Evolutionary conservation across 2,329 filamentous ascomycete genomes (phyloP).

Genomic region (Talaromyces amestolkiae): DNA sequence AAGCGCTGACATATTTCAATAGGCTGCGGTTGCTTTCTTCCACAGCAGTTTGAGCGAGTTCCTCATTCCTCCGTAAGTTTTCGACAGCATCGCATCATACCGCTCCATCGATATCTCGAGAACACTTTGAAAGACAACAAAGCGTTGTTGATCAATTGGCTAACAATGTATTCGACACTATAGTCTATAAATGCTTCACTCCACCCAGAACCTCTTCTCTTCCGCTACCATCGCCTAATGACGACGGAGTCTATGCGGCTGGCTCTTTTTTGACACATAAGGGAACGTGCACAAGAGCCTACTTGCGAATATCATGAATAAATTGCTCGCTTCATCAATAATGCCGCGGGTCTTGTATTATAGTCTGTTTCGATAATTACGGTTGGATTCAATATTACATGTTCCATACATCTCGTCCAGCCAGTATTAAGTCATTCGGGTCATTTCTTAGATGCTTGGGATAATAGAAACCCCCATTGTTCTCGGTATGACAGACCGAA

Average conservation of each 20-base stretch:
- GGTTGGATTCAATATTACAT: not conserved
- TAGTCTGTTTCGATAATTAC: conserved; percentile 8
- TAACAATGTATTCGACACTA: not conserved
- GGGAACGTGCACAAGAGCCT: not conserved
- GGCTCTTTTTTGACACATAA: not conserved
- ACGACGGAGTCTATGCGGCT: not conserved
- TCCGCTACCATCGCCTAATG: not conserved
- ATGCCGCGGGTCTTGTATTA: not conserved
- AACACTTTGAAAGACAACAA: not conserved
- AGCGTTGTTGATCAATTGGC: not conserved
- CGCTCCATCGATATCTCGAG: too few relatives aligned
- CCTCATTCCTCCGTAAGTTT: conserved; percentile 60
- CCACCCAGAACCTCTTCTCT: not conserved
- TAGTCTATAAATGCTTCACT: conserved; percentile 9
- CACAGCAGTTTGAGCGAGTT: conserved; percentile 66
- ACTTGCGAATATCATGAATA: not conserved
- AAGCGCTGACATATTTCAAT: conserved; percentile 11
- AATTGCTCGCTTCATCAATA: not conserved
- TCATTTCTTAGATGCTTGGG: not conserved
- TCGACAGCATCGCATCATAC: not conserved
- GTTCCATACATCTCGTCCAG: not conserved
- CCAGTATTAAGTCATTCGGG: not conserved
- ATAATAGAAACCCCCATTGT: not conserved
- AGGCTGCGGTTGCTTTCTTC: conserved; percentile 66
- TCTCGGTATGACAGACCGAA: not conserved